Percentiles rank a stretch among this genome's conserved stretches.
Conservation (phyloP, 139 green algal genomes). For the Penium margaritaceum region DNA sequence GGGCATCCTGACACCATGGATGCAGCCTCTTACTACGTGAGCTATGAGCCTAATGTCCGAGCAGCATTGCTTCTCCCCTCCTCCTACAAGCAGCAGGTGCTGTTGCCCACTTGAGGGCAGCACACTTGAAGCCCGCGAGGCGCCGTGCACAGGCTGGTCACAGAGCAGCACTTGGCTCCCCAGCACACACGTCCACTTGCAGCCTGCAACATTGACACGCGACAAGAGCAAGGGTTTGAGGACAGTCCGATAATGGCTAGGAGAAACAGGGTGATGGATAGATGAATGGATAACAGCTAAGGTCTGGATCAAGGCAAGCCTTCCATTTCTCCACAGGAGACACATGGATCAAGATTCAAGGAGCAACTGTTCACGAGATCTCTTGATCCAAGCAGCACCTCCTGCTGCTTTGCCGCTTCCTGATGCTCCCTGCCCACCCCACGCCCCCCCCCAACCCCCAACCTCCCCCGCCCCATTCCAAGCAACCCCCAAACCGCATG, state of each 20-base stretch:
- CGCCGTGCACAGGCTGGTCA: background rate
- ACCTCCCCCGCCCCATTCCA: too few relatives aligned
- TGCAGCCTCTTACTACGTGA: too few relatives aligned
- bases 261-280: background rate
- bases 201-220: background rate
- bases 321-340: background rate
- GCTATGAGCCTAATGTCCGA: too few relatives aligned
- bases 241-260: background rate
- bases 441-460: too few relatives aligned
- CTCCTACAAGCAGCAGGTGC: slow-evolving; percentile 4
- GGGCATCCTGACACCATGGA: too few relatives aligned
- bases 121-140: background rate
- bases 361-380: too few relatives aligned
- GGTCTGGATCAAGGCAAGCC: background rate
- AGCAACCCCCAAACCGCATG: too few relatives aligned
- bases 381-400: too few relatives aligned
- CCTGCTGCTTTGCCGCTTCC: too few relatives aligned
- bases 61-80: too few relatives aligned
- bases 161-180: slow-evolving; percentile 4
- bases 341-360: too few relatives aligned
- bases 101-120: slow-evolving; percentile 2
- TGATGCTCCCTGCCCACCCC: too few relatives aligned
- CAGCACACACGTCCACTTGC: background rate
- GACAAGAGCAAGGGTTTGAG: background rate
- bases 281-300: background rate